Percentiles rank a stretch among this genome's conserved stretches.
Evolutionary conservation across 768 basidiomycete species (phyloP).

Genomic region (Leccinum uliginosum): DNA sequence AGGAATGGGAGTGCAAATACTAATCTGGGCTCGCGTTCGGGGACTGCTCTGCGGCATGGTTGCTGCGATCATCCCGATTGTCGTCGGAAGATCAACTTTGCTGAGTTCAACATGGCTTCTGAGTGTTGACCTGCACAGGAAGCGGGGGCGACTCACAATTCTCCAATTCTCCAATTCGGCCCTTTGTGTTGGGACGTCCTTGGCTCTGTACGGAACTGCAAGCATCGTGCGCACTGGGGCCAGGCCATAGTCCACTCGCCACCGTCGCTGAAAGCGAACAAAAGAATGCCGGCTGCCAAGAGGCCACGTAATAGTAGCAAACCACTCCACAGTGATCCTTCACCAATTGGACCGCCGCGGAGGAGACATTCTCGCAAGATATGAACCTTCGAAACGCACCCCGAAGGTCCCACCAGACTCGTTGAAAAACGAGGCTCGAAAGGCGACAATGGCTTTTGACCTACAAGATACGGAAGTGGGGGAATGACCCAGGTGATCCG

Average conservation of each 20-base stretch:
- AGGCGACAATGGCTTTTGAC: constrained; percentile 12
- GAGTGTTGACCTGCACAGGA: neutral
- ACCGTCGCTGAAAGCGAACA: constrained; percentile 32
- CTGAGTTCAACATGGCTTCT: constrained; percentile 21
- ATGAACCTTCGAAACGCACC: constrained; percentile 23
- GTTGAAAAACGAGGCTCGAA: constrained; percentile 15
- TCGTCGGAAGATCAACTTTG: constrained; percentile 19
- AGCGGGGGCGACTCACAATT: constrained; percentile 24
- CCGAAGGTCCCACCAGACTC: neutral
- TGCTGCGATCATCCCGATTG: constrained; percentile 19
- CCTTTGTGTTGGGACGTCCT: constrained; percentile 33
- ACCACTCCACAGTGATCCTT: constrained; percentile 15
- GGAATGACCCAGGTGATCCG: constrained; percentile 17
- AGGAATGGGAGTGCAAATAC: constrained; percentile 38
- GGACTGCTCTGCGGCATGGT: constrained; percentile 21
- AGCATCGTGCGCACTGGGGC: constrained; percentile 29
- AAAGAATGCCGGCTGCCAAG: constrained; percentile 28
- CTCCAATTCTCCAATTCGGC: constrained; percentile 42
- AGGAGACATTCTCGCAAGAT: constrained; percentile 5
- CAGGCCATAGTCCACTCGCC: constrained; percentile 38
- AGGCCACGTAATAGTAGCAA: constrained; percentile 35
- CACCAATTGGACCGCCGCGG: neutral
- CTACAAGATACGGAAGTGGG: constrained; percentile 22
- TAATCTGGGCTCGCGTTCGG: constrained; percentile 13
- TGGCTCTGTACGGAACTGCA: constrained; percentile 37